phyloP scores from a whole-genome alignment of 2,329 filamentous ascomycete species.

The Zasmidium angulare region DNA sequence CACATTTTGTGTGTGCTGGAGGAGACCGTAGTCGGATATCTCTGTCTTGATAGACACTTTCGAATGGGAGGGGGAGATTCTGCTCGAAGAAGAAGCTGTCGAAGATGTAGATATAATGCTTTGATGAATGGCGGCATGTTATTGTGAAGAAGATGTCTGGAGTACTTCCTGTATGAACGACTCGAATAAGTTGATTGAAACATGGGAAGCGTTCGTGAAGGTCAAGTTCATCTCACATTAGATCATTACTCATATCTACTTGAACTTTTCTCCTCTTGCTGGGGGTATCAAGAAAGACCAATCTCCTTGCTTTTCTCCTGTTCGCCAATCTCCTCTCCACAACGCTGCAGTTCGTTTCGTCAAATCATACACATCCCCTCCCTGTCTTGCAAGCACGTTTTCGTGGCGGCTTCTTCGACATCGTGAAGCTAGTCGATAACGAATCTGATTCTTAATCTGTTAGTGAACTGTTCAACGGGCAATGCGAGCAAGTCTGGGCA shows the following conservation, averaged over 20 bases:
- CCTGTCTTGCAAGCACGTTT: too few species aligned
- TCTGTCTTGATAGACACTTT: too few species aligned
- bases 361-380: constrained; percentile 11
- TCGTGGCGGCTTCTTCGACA: too few species aligned
- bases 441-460: constrained; percentile 11
- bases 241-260: neutral
- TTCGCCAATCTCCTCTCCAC: neutral
- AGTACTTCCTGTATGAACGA: too few species aligned
- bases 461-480: neutral
- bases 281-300: neutral
- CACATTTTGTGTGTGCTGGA: neutral
- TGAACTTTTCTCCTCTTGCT: neutral
- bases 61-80: too few species aligned
- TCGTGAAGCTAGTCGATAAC: constrained; percentile 20
- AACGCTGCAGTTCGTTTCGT: constrained; percentile 3
- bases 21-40: too few species aligned
- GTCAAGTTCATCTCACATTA: neutral
- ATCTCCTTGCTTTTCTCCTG: neutral
- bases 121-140: too few species aligned
- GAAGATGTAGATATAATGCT: too few species aligned
- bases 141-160: too few species aligned
- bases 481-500: neutral
- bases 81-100: too few species aligned
- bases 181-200: too few species aligned
- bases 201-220: neutral